Conservation (phyloP, 208 protist species). For the Naegleria gruberi region DNA sequence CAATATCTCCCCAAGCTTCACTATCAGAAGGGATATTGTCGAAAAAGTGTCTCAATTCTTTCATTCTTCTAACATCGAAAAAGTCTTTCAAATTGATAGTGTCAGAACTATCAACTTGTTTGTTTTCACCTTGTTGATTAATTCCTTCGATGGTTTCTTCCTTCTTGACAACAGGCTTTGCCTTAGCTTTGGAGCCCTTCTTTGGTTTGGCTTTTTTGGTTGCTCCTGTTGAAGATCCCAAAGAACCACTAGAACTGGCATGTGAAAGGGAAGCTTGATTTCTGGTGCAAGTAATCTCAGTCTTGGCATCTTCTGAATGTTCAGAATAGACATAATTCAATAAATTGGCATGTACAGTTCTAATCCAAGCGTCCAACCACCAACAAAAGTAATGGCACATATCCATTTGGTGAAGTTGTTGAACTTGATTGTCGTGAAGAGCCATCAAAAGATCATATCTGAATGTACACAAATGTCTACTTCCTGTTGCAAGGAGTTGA, state of each 20-base stretch:
- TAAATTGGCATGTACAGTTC: neutral
- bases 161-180: neutral
- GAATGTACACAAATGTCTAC: neutral
- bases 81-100: neutral
- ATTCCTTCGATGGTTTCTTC: neutral
- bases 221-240: neutral
- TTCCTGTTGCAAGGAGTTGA: neutral
- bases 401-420: constrained; percentile 5
- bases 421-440: neutral
- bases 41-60: neutral
- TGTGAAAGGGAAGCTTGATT: neutral
- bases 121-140: neutral
- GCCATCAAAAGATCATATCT: neutral
- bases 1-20: neutral
- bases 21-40: neutral
- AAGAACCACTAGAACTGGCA: neutral
- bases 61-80: constrained; percentile 6
- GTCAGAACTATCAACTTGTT: neutral
- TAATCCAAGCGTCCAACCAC: constrained; percentile 4
- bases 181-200: neutral
- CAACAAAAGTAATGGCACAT: constrained; percentile 1
- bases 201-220: neutral
- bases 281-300: neutral
- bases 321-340: neutral
- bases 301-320: neutral